These are phyloP conservation scores for Pseudogymnoascus sp. DNA, from an alignment of 2,329 filamentous ascomycete genomes.

Conservation along the genomic window DNA sequence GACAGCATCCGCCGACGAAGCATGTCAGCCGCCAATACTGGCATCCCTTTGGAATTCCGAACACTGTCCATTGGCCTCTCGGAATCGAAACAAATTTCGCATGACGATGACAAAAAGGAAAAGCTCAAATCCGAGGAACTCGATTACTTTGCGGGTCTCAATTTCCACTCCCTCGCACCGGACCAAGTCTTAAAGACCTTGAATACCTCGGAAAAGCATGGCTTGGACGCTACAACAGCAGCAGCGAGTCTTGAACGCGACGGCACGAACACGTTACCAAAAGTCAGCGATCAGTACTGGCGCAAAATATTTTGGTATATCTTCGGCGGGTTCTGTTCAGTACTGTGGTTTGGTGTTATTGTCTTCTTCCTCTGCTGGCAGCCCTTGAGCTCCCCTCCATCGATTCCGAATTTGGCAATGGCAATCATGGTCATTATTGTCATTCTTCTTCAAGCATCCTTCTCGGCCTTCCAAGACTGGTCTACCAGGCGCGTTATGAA, in stretches of 20 bases:
- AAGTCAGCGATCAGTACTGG: conserved; percentile 34
- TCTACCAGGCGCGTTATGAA: conserved; percentile 39
- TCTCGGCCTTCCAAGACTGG: conserved; percentile 41
- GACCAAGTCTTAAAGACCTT: conserved; percentile 33
- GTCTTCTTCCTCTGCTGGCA: conserved; percentile 41
- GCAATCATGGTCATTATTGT: conserved; percentile 39
- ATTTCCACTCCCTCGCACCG: conserved; percentile 30
- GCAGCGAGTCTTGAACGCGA: conserved; percentile 31
- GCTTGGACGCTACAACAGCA: conserved; percentile 30
- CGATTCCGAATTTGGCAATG: conserved; percentile 35
- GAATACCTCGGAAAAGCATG: conserved; percentile 28
- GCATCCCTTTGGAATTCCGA: conserved; percentile 32
- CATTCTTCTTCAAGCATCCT: conserved; percentile 37
- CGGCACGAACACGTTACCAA: conserved; percentile 35
- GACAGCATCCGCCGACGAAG: background rate
- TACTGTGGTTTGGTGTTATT: conserved; percentile 39
- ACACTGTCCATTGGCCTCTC: conserved; percentile 32
- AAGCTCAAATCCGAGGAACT: conserved; percentile 27
- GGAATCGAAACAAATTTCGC: conserved; percentile 22
- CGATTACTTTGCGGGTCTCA: conserved; percentile 36
- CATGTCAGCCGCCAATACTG: conserved; percentile 12
- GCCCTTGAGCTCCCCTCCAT: conserved; percentile 36
- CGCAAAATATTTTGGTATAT: conserved; percentile 35
- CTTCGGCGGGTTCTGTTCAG: conserved; percentile 40
- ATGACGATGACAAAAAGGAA: conserved; percentile 22